Base-by-base conservation (phyloP, 345 rosid genomes). In the Capsella bursapastoris region DNA sequence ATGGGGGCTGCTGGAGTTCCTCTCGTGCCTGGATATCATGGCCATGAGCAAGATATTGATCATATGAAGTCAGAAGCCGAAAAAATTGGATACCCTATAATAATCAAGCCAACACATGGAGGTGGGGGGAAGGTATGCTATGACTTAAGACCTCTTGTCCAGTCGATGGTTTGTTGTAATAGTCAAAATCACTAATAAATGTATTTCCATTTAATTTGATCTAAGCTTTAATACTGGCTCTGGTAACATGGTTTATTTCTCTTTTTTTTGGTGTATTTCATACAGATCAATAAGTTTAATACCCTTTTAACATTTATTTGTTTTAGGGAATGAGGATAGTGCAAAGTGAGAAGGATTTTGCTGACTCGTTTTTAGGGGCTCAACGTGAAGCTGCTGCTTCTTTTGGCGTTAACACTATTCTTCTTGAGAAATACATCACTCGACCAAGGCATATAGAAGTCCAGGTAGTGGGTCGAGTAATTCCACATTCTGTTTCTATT, bases 1-100 rank as follows among this genome's bases (percentile, higher is more conserved):
- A 94, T 94, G 98, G 98, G 96, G 3, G 91, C 88, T n/a, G 97
- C 97, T 18, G 97, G 95, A 62, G 98, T 91, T 76, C 97, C 96
- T 10, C 89, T 91, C 27, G 97, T 91, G 63, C 98, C 93, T 2
- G 97, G 97, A 64, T 91, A 94, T 86, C 98, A 91, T 79, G 98
- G 96, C 3, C 76, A 77, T 47, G 94, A 86, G 67, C 98, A 91
- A 82, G 93, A 90, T 84, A 83, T 94, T 15, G 86, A 91, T 70
- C 59, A 83, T 73, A 88, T 91, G 97, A 91, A 85, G 83, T 81
- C 76, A 15, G 97, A 94, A 81, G 97, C 98, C 0, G 93, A 85
- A 22, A 89, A 85, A 78, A 94, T 94, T 80, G 97, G 97, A 15
- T 91, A 88, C 71, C 95, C 97, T 34, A 25, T 94, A 32, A 81